Evolutionary conservation across 2,329 filamentous ascomycete species (phyloP).

Genomic region (Calycina marina): DNA sequence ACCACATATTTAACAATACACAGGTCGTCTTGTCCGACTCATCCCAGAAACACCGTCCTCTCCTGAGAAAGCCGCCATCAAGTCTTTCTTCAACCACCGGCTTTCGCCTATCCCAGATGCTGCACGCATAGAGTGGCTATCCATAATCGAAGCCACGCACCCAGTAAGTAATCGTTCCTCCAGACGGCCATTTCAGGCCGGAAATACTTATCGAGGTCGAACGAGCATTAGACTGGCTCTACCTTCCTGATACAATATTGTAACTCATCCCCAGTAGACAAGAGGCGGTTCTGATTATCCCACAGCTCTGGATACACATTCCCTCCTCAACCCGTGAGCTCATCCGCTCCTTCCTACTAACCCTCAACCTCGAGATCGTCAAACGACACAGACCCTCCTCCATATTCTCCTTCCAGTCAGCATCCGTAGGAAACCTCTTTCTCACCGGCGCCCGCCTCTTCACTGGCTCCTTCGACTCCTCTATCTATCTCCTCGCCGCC

Average conservation of each 20-base stretch:
- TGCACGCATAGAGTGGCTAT: slow-evolving; percentile 71
- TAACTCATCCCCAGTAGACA: too few relatives aligned
- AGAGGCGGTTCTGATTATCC: too few relatives aligned
- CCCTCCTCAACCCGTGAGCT: slow-evolving; percentile 61
- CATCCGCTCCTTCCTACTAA: slow-evolving; percentile 63
- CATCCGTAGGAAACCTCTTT: slow-evolving; percentile 68
- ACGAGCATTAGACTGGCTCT: too few relatives aligned
- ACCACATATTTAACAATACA: too few relatives aligned
- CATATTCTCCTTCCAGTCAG: slow-evolving; percentile 63
- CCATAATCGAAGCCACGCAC: slow-evolving; percentile 75
- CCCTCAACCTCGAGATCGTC: slow-evolving; percentile 62
- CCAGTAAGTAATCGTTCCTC: too few relatives aligned
- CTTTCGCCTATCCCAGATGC: slow-evolving; percentile 44
- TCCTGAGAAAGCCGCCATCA: slow-evolving; percentile 59
- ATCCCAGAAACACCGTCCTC: slow-evolving; percentile 53
- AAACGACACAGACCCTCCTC: slow-evolving; percentile 60
- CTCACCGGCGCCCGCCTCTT: slow-evolving; percentile 78
- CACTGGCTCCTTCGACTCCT: slow-evolving; percentile 81
- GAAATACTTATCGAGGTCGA: too few relatives aligned
- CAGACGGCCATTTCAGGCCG: too few relatives aligned
- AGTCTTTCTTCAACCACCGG: slow-evolving; percentile 75
- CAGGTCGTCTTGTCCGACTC: slow-evolving; percentile 76
- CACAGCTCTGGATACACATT: slow-evolving; percentile 53
- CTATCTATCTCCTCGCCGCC: slow-evolving; percentile 76
- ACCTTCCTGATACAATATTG: too few relatives aligned